Percentiles rank a stretch among this genome's conserved stretches.
phyloP scores from a whole-genome alignment of 140 eudicot genomes.

The Anethum foeniculum region DNA sequence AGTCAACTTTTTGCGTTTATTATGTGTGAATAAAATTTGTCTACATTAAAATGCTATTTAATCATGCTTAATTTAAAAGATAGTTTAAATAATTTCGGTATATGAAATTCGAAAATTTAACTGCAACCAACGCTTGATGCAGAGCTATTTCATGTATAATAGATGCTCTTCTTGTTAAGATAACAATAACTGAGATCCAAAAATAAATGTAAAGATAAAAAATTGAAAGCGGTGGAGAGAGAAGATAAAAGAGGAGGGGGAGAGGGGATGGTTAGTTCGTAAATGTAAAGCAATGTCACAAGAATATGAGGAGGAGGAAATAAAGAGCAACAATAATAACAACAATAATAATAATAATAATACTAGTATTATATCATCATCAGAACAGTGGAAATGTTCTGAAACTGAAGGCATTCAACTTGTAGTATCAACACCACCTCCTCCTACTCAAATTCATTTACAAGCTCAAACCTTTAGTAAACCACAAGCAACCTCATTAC shows the following conservation, averaged over 20 bases:
- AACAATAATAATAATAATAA: not conserved
- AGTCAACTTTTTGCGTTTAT: not conserved
- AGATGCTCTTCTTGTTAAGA: not conserved
- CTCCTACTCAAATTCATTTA: not conserved
- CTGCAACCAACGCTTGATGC: not conserved
- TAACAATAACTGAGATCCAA: not conserved
- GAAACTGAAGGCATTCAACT: conserved; percentile 13
- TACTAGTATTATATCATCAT: not conserved
- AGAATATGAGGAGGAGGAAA: not conserved
- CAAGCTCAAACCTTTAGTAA: not conserved
- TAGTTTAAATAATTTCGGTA: too few relatives aligned
- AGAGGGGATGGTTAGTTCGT: conserved; percentile 9
- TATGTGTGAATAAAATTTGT: too few relatives aligned
- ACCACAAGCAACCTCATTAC: not conserved
- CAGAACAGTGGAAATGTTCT: conserved; percentile 11
- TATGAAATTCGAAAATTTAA: not conserved
- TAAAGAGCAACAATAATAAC: not conserved
- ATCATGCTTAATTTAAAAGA: not conserved
- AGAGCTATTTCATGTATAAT: not conserved
- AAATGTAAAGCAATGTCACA: conserved; percentile 16
- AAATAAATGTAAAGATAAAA: conserved; percentile 24
- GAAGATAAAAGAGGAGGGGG: conserved; percentile 25
- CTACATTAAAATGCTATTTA: too few relatives aligned
- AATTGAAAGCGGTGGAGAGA: conserved; percentile 23
- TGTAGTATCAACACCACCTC: conserved; percentile 5